Percentiles rank a stretch among this genome's conserved stretches.
Conservation (phyloP, 2,329 filamentous ascomycete genomes). For the Nigrograna mackinnonii region DNA sequence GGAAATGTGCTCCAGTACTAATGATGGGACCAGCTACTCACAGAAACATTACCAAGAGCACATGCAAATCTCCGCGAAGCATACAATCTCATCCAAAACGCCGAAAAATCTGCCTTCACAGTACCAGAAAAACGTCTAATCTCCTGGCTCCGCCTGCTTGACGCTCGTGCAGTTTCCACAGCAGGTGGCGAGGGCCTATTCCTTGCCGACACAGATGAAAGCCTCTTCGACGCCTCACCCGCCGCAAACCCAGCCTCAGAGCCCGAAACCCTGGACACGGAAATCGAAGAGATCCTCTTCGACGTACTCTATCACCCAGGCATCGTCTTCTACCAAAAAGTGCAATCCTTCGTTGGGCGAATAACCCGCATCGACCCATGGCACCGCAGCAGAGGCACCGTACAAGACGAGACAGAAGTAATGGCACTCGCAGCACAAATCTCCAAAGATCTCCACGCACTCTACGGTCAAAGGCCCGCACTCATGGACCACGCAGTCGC, state of each 20-base stretch:
- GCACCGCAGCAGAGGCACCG: slow-evolving; percentile 59
- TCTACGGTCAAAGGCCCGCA: slow-evolving; percentile 56
- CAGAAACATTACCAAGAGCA: slow-evolving; percentile 42
- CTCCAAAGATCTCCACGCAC: slow-evolving; percentile 51
- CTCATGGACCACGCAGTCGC: slow-evolving; percentile 61
- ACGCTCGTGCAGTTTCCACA: slow-evolving; percentile 57
- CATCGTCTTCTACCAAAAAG: slow-evolving; percentile 61
- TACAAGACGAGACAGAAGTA: slow-evolving; percentile 62
- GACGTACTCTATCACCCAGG: slow-evolving; percentile 60
- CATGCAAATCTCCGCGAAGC: slow-evolving; percentile 56
- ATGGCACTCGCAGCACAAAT: slow-evolving; percentile 59
- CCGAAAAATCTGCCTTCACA: slow-evolving; percentile 23
- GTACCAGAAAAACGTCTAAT: slow-evolving; percentile 52
- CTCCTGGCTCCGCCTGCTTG: slow-evolving; percentile 59
- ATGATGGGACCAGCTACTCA: slow-evolving; percentile 18
- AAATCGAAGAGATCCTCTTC: slow-evolving; percentile 56
- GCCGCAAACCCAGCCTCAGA: slow-evolving; percentile 32
- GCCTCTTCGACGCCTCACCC: slow-evolving; percentile 51
- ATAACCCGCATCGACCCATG: slow-evolving; percentile 62
- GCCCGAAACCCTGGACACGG: slow-evolving; percentile 28
- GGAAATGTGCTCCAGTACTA: not conserved
- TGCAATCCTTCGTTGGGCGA: slow-evolving; percentile 61
- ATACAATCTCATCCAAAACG: slow-evolving; percentile 49
- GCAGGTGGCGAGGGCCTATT: slow-evolving; percentile 61
- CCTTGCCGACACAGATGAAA: slow-evolving; percentile 53